Evolutionary conservation across 2,329 filamentous ascomycete species (phyloP), one percentile per base, ranked within the genome.

Genomic region (Pezizomycotina sp.): DNA sequence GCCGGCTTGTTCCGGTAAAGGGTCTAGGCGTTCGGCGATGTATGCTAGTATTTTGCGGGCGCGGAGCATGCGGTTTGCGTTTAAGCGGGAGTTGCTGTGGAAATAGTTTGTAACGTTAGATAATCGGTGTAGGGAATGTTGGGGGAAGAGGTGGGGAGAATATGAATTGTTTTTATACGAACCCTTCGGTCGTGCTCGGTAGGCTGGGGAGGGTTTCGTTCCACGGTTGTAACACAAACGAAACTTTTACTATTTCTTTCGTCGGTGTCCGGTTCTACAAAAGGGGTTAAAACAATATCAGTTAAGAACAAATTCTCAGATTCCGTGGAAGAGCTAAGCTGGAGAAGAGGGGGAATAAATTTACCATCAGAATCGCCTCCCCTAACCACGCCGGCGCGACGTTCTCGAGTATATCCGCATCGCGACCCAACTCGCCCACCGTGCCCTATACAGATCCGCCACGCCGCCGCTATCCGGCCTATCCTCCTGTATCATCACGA

Each of bases 211-310:
- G 61, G 16, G 67, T 60, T 47, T 81, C 75, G 50, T 79, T 67
- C 60, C 70, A 83, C 0, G 89, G 84, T 49, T 89, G 72, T 15
- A 98, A 64, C 10, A 92, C 69, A 53, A 98, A 98, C 3, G 81
- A 84, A n/a, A 95, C 75, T 64, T 98, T 98, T 49, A 86, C 71
- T 1, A 84, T 74, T n/a, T 95, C 89, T 61, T 95, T 95, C 41
- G 66, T 60, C 0, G 83, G 81, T 6, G 81, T 71, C 54, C 71
- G 68, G 55, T 93, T 93, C 63, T 82, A 55, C 12, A 31, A 3
- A 29, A n/a, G n/a, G n/a, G n/a, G n/a, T n/a, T n/a, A n/a, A n/a
- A n/a, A n/a, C n/a, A n/a, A 23, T 41, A n/a, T 48, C 26, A 47
- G 46, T 28, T 19, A n/a, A 16, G 6, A 31, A 9, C 10, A 22